These are phyloP conservation scores for Phyllosticta citribraziliensis DNA, from an alignment of 2,329 filamentous ascomycete genomes.

Conservation along the genomic window DNA sequence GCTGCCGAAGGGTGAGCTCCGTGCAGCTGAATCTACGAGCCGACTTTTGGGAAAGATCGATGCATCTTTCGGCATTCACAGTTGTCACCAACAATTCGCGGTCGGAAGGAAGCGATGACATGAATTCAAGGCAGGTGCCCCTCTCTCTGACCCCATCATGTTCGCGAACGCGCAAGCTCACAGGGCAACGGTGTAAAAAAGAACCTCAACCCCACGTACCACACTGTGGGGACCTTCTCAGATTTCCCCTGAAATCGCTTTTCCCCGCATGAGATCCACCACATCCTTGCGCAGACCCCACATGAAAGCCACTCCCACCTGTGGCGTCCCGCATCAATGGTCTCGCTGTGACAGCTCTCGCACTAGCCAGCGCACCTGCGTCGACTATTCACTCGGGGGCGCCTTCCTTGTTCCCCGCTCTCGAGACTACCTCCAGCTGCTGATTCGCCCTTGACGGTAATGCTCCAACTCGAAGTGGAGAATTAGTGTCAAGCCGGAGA, in stretches of 20 bases:
- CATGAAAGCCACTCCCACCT: background rate
- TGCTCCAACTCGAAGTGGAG: background rate
- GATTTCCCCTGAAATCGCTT: background rate
- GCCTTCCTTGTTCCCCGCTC: background rate
- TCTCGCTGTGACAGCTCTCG: background rate
- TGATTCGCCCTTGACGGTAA: background rate
- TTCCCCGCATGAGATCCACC: background rate
- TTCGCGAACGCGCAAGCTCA: background rate
- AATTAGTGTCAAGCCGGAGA: background rate
- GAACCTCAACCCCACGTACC: background rate
- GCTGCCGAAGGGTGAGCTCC: too few species aligned
- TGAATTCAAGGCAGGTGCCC: background rate
- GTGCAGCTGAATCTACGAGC: too few species aligned
- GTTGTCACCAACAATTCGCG: too few species aligned
- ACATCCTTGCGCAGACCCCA: background rate
- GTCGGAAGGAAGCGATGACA: too few species aligned
- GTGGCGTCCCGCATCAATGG: background rate
- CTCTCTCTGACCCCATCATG: background rate
- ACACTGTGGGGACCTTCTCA: background rate
- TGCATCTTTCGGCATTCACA: too few species aligned
- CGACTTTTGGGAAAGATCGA: too few species aligned
- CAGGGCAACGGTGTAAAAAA: background rate
- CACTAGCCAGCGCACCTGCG: background rate
- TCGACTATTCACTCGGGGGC: background rate
- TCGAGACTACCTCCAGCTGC: background rate